These are phyloP conservation scores for Apiotrichum siamense DNA, from an alignment of 1,284 basidiomycete species.

Conservation along the genomic window DNA sequence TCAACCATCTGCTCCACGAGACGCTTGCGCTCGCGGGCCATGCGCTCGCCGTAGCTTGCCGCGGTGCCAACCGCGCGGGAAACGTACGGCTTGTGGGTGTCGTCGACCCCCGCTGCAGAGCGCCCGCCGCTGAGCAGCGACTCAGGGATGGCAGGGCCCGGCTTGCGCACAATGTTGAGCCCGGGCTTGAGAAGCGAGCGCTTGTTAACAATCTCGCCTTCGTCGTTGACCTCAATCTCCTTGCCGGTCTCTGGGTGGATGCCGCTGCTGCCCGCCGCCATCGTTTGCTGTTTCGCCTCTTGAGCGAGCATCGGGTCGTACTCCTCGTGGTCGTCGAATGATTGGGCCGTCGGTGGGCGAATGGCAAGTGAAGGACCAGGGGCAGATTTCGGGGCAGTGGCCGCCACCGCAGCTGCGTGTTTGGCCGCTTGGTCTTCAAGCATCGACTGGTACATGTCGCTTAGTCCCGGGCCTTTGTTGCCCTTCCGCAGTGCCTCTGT, in stretches of 20 bases:
- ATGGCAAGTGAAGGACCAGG: conserved; percentile 46
- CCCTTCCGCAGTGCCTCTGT: conserved; percentile 58
- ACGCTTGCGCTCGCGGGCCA: conserved; percentile 66
- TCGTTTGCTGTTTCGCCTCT: conserved; percentile 15
- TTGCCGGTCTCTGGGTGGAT: conserved; percentile 58
- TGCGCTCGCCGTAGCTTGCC: conserved; percentile 70
- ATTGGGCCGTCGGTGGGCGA: conserved; percentile 3
- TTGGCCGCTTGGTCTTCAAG: conserved; percentile 72
- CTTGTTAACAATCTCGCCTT: conserved; percentile 95
- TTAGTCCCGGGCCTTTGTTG: conserved; percentile 61
- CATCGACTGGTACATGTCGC: conserved; percentile 77
- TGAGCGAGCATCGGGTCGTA: conserved; percentile 40
- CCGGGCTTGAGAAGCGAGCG: conserved; percentile 85
- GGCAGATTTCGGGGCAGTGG: conserved; percentile 50
- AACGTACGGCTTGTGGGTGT: conserved; percentile 40
- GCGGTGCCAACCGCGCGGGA: conserved; percentile 69
- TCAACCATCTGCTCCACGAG: conserved; percentile 66
- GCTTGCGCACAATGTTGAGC: conserved; percentile 64
- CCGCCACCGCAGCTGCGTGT: conserved; percentile 76
- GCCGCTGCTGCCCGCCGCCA: conserved; percentile 10
- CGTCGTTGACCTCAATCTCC: conserved; percentile 92
- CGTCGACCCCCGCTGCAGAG: conserved; percentile 48
- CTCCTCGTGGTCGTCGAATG: conserved; percentile 41
- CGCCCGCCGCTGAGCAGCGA: conserved; percentile 23
- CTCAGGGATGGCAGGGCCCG: conserved; percentile 25